A percentile compares a stretch with the other conserved stretches of the same genome.
These are phyloP conservation scores for Apiospora sp. DNA, from an alignment of 2,329 filamentous ascomycete species.

Conservation along the genomic window DNA sequence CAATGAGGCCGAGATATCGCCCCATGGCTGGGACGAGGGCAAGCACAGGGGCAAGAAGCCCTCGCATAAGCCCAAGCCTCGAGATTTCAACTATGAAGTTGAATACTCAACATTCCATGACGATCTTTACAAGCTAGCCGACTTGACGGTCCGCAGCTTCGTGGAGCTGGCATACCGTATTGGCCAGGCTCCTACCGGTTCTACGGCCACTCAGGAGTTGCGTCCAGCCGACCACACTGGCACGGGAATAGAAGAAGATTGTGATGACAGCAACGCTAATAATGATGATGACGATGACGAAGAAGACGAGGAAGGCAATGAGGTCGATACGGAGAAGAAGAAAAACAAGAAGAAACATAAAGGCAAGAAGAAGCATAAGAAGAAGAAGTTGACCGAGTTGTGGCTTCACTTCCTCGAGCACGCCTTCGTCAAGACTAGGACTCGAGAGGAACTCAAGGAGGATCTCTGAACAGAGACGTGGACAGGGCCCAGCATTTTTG, in stretches of 20 bases:
- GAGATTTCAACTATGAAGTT: conserved; percentile 76
- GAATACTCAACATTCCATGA: conserved; percentile 89
- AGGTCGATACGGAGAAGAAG: conserved; percentile 34
- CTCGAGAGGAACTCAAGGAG: conserved; percentile 69
- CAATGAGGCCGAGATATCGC: conserved; percentile 39
- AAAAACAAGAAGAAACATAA: conserved; percentile 42
- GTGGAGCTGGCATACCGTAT: conserved; percentile 83
- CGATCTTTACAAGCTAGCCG: conserved; percentile 74
- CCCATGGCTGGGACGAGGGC: conserved; percentile 67
- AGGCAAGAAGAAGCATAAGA: conserved; percentile 55
- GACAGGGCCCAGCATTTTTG: background rate
- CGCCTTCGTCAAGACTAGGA: conserved; percentile 80
- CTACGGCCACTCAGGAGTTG: conserved; percentile 27
- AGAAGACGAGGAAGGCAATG: conserved; percentile 36
- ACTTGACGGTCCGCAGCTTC: conserved; percentile 85
- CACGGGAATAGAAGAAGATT: conserved; percentile 26
- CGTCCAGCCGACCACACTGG: background rate
- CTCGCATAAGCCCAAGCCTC: conserved; percentile 63
- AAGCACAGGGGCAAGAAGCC: conserved; percentile 68
- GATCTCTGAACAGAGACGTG: conserved; percentile 33
- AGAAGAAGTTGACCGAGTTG: conserved; percentile 67
- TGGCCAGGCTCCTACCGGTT: conserved; percentile 56
- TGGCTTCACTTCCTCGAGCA: conserved; percentile 82
- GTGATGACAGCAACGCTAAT: conserved; percentile 26
- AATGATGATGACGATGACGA: conserved; percentile 37